phyloP scores from a whole-genome alignment of 805 yeast genomes.

The Grigorovia jiainica region DNA sequence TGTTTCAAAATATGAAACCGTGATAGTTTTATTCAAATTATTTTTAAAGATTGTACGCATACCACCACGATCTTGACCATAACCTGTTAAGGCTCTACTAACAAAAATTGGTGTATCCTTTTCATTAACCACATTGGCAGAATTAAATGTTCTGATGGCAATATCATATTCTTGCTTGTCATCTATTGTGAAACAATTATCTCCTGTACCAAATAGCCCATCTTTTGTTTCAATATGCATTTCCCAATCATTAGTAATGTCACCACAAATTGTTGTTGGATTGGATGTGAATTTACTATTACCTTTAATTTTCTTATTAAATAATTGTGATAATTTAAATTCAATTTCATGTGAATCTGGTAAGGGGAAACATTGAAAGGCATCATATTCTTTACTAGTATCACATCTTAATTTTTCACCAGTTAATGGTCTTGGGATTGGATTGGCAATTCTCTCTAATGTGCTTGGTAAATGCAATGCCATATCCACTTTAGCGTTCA shows the following conservation, averaged over 20 bases:
- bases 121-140: constrained; percentile 33
- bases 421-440: constrained; percentile 72
- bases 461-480: constrained; percentile 65
- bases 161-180: constrained; percentile 22
- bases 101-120: constrained; percentile 56
- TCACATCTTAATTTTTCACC: constrained; percentile 73
- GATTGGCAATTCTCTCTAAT: constrained; percentile 50
- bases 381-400: constrained; percentile 43
- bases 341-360: constrained; percentile 37
- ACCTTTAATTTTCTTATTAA: constrained; percentile 60
- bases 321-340: constrained; percentile 54
- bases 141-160: constrained; percentile 33
- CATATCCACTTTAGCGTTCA: constrained; percentile 61
- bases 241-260: constrained; percentile 41
- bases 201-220: constrained; percentile 23
- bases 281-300: constrained; percentile 46
- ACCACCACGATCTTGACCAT: constrained; percentile 87
- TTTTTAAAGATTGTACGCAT: constrained; percentile 71
- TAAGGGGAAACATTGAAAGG: constrained; percentile 72
- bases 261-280: constrained; percentile 33
- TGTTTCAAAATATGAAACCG: constrained; percentile 62
- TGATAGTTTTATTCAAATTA: constrained; percentile 41
- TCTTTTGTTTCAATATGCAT: constrained; percentile 25
- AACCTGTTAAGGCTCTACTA: constrained; percentile 83
- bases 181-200: constrained; percentile 32